Percentiles rank a stretch among this genome's conserved stretches.
phyloP scores from a whole-genome alignment of 345 rosid genomes.

The Turritis glabra region DNA sequence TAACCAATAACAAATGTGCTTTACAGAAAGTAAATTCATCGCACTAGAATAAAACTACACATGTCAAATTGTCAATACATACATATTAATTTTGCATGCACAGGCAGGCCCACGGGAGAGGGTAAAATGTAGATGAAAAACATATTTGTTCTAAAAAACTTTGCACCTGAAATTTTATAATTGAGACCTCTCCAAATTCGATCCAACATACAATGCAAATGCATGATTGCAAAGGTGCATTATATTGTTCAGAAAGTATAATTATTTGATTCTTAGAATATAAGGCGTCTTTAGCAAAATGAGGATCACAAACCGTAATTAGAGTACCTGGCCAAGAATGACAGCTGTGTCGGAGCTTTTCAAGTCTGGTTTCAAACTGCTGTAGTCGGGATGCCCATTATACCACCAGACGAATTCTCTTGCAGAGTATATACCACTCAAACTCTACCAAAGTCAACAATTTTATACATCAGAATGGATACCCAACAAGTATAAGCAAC shows the following conservation, averaged over 20 bases:
- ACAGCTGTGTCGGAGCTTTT: slow-evolving; percentile 70
- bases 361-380: slow-evolving; percentile 66
- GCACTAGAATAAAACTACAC: not conserved
- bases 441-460: slow-evolving; percentile 46
- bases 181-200: not conserved
- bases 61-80: no score
- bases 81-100: no score
- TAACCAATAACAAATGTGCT: not conserved
- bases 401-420: slow-evolving; percentile 99
- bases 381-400: slow-evolving; percentile 87
- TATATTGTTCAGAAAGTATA: not conserved
- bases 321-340: slow-evolving; percentile 79
- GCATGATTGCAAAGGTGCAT: not conserved
- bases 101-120: not conserved
- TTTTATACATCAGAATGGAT: not conserved
- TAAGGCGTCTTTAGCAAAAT: not conserved
- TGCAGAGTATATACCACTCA: slow-evolving; percentile 76
- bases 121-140: not conserved
- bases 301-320: not conserved
- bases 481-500: slow-evolving; percentile 10
- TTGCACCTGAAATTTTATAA: not conserved
- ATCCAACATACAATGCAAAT: not conserved
- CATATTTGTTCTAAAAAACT: not conserved
- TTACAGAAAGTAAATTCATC: not conserved
- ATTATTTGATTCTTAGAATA: not conserved